Base-by-base conservation (phyloP, 768 basidiomycete species). In the Holtermanniella nyarrowii region DNA sequence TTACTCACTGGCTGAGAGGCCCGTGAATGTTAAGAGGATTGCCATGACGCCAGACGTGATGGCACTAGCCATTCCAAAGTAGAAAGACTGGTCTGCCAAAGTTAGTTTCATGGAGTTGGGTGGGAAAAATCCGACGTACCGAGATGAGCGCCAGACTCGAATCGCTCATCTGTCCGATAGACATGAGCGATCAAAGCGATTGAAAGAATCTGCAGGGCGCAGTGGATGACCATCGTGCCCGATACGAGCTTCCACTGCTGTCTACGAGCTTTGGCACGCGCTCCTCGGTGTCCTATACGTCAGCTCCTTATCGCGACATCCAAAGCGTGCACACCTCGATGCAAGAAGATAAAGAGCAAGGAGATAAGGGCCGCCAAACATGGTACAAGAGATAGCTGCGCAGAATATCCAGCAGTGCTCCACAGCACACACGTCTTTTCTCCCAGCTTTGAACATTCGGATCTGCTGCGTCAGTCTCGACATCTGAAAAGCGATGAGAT, bases 171-270 rank as follows among this genome's bases (percentile, higher is more conserved):
- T 4, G 67, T 71, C 27, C 65, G 50, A 49, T 64, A 71, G 10
- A 71, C 61, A 46, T 69, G 67, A 7, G 63, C 39, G 53, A 71
- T 67, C 45, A 71, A 45, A 18, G 62, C 54, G 52, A 69, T 53
- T 16, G 60, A 58, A 1, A 69, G 44, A 42, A 65, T 56, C 47
- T 71, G 69, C 2, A 71, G 52, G 2, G 64, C 23, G 24, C 59
- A 59, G 47, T 71, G 69, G n/a, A 71, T 61, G 26, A 56, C 22
- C 67, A 71, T 68, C 4, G 67, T 61, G 12, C 56, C 63, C 1
- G 65, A 65, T 3, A 71, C 69, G 21, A 71, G 58, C 52, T 67
- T 68, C 69, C 69, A 71, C 26, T 64, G 62, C 26, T 67, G 55
- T 56, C 69, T 31, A 42, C 69, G 42, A 26, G 63, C 60, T 44